Percentiles rank a stretch among this genome's conserved stretches.
phyloP scores from a whole-genome alignment of 306 rosid genomes.

The Potentilla sterilis region DNA sequence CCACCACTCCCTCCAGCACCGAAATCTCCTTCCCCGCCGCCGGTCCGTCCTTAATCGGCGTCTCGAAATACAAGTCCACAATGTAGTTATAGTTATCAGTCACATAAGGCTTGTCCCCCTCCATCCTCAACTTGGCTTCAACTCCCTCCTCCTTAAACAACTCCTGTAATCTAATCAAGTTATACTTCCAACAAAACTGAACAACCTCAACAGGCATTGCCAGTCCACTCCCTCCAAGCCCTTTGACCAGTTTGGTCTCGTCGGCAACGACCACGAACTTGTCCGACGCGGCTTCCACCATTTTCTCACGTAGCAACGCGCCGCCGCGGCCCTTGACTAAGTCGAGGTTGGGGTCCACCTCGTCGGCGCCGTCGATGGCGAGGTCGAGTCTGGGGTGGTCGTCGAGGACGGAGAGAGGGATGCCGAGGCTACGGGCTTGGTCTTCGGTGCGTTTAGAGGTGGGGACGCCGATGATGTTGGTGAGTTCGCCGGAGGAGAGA shows the following conservation, averaged over 20 bases:
- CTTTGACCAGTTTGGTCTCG: constrained; percentile 63
- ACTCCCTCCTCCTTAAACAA: constrained; percentile 65
- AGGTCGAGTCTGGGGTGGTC: constrained; percentile 67
- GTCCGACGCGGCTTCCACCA: constrained; percentile 86
- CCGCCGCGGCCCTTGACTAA: constrained; percentile 86
- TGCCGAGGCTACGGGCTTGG: constrained; percentile 70
- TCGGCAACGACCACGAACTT: constrained; percentile 71
- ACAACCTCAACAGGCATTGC: constrained; percentile 96
- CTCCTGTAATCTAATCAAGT: constrained; percentile 51
- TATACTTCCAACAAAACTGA: constrained; percentile 85
- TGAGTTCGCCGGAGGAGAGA: constrained; percentile 51
- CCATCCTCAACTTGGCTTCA: constrained; percentile 64
- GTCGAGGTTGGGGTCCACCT: constrained; percentile 72
- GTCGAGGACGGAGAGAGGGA: constrained; percentile 77
- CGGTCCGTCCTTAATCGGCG: constrained; percentile 50
- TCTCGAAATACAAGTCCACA: constrained; percentile 76
- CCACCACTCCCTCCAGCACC: constrained; percentile 70
- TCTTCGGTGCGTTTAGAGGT: constrained; percentile 87
- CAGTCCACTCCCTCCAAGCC: constrained; percentile 69
- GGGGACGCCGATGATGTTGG: constrained; percentile 69
- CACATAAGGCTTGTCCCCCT: constrained; percentile 55
- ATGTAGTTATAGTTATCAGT: constrained; percentile 77
- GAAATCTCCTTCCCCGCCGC: constrained; percentile 76
- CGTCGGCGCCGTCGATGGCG: constrained; percentile 86
- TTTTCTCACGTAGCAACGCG: constrained; percentile 68